Evolutionary conservation across 2,329 filamentous ascomycete genomes (phyloP), one percentile per base, ranked within the genome.

Genomic region (Pezicula carpinea): DNA sequence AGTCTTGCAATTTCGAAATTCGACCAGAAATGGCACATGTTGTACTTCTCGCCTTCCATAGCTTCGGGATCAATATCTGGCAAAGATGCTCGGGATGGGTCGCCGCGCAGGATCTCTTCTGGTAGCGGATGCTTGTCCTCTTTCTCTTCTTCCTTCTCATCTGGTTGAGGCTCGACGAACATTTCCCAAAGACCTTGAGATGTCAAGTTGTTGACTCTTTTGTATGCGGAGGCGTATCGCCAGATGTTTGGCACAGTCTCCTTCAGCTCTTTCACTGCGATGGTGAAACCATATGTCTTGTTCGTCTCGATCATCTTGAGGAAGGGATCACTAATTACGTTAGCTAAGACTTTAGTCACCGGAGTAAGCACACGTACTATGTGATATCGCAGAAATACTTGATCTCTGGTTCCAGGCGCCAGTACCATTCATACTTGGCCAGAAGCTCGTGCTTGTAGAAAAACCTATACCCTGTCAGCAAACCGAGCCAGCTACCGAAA

Each of bases 21-120:
- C 67, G 90, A 96, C 93, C 93, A 99, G 75, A 96, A 99, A 74
- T 99, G 93, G 67, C 93, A 99, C 93, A 99, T 99, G 72, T 99
- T 99, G 76, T 99, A 99, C 60, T 84, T 88, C 67, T 99, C 93
- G 53, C 90, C 89, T 65, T 97, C 92, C 93, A 99, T 99, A 35
- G 84, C 80, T 63, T 97, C 91, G 0, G 86, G 83, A 62, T 97
- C 89, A 47, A 96, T 87, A 35, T 93, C 83, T 23, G 85, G 83
- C n/a, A 89, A 70, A 29, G 78, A 78, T 53, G 83, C 82, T 46
- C 77, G 77, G 32, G 80, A 82, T 19, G 88, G 83, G 51, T 95
- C 87, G 42, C 80, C 83, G 57, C 84, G 82, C 18, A 93, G 69
- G 36, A 95, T 85, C 62, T 95, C 88, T 57, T 96, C 86, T 1